Percentiles rank a stretch among this genome's conserved stretches.
phyloP scores from a whole-genome alignment of 495 filamentous ascomycete genomes.

The Penicillium turbatum region DNA sequence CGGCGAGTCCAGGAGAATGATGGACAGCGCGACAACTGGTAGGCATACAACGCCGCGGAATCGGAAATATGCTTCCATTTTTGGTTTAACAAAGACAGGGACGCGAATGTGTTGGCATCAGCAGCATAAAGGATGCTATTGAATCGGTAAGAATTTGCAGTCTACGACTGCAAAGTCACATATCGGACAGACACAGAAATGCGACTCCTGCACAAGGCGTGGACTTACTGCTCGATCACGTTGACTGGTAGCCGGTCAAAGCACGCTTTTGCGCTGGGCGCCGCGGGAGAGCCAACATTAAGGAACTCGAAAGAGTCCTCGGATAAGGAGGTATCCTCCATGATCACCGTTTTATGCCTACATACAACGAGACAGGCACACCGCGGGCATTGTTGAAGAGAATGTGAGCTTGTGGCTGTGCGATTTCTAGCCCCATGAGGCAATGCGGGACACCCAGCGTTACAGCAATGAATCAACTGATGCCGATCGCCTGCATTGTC shows the following conservation, averaged over 20 bases:
- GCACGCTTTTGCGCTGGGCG: not conserved
- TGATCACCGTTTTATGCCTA: constrained; percentile 22
- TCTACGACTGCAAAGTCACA: not conserved
- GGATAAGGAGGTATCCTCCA: constrained; percentile 25
- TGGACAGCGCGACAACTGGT: constrained; percentile 69
- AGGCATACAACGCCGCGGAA: constrained; percentile 65
- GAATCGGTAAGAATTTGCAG: not conserved
- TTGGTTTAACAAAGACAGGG: constrained; percentile 72
- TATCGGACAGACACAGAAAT: not conserved
- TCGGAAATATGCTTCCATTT: constrained; percentile 74
- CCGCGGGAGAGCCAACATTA: not conserved
- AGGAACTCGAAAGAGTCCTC: constrained; percentile 6
- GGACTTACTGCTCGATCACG: constrained; percentile 29
- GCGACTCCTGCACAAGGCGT: not conserved
- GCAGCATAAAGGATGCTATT: constrained; percentile 68
- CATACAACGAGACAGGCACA: constrained; percentile 15
- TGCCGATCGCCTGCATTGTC: constrained; percentile 6
- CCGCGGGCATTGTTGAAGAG: constrained; percentile 3
- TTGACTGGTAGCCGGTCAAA: constrained; percentile 25
- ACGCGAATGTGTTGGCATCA: constrained; percentile 77
- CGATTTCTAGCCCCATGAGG: constrained; percentile 9
- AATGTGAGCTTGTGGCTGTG: constrained; percentile 24
- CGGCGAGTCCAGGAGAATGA: constrained; percentile 58
- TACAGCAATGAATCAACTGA: constrained; percentile 1
- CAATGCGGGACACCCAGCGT: constrained; percentile 6